Evolutionary conservation across 164 flowering plant species (phyloP), one percentile per base, ranked within the genome.

Genomic region (Chloranthus sessilifolius): DNA sequence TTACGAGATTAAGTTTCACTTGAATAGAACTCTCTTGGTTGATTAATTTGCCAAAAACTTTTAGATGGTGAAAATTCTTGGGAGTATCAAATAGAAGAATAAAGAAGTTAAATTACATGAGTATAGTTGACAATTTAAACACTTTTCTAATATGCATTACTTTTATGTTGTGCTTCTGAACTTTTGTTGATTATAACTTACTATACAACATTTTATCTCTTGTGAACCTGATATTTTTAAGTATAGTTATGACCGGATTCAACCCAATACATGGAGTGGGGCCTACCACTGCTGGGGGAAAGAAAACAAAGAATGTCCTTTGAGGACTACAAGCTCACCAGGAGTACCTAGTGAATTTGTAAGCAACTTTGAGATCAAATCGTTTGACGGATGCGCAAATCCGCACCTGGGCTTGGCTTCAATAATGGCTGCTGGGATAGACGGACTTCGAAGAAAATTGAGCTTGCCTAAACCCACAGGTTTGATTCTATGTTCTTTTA

Each of bases 211-310:
- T 16, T 2, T 19, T 21, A n/a, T 28, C 21, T 29, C 7, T 27
- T 30, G 36, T 5, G 10, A 22, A 6, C 3, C 7, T 6, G 7
- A 37, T 7, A 26, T 10, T 20, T 26, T 33, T 20, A n/a, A 50
- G 14, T 71, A 53, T 62, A 94, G 99, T 64, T 94, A 94, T 74
- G 95, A 94, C 56, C 91, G 97, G 1, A 75, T 94, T 52, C 88
- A 85, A 70, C 99, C 97, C 24, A 73, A 87, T 60, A 89, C 85
- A 33, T 94, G 99, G 99, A 85, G 90, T 73, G 99, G 99, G 62
- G 99, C 99, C 47, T 87, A 81, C 58, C 79, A 61, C 36, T 89
- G 96, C 61, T 94, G 99, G 99, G 99, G 99, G 43, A 82, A 72
- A 61, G 97, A 94, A 62, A 94, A 89, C 65, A 76, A 77, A 56